These are phyloP conservation scores for Mycogone perniciosa DNA, from an alignment of 2,329 filamentous ascomycete species.

Conservation along the genomic window DNA sequence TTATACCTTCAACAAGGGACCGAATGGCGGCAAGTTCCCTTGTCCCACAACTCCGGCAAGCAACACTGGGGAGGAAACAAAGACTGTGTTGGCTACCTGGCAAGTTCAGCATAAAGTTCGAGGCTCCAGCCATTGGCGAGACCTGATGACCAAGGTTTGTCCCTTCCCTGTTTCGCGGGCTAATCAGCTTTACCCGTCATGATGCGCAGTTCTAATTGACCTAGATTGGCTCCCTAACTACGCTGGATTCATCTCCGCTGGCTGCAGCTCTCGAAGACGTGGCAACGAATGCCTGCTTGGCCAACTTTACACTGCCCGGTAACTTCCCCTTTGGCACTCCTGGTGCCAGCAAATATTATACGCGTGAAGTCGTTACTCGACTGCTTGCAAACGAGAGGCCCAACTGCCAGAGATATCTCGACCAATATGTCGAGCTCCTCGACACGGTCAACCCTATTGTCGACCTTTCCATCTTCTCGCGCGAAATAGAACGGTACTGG, in stretches of 20 bases:
- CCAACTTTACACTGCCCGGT: constrained; percentile 29
- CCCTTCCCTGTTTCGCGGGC: not conserved
- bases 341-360: constrained; percentile 27
- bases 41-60: constrained; percentile 22
- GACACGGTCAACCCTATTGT: constrained; percentile 30
- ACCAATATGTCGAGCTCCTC: constrained; percentile 26
- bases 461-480: constrained; percentile 24
- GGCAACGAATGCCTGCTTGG: constrained; percentile 30
- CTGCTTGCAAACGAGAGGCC: constrained; percentile 24
- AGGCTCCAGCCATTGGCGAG: constrained; percentile 31
- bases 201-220: not conserved
- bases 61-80: constrained; percentile 20
- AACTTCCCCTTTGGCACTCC: constrained; percentile 35
- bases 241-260: constrained; percentile 22
- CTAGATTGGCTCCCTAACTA: constrained; percentile 24
- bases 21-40: constrained; percentile 30
- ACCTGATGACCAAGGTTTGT: constrained; percentile 31
- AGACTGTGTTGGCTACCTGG: constrained; percentile 26
- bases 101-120: constrained; percentile 29
- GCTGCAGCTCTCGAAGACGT: constrained; percentile 25
- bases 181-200: not conserved
- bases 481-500: constrained; percentile 29
- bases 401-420: constrained; percentile 22
- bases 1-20: constrained; percentile 32
- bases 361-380: constrained; percentile 25